Percentiles rank a stretch among this genome's conserved stretches.
Conservation (phyloP, 1,284 basidiomycete species). For the Ceratobasidium papillatum region DNA sequence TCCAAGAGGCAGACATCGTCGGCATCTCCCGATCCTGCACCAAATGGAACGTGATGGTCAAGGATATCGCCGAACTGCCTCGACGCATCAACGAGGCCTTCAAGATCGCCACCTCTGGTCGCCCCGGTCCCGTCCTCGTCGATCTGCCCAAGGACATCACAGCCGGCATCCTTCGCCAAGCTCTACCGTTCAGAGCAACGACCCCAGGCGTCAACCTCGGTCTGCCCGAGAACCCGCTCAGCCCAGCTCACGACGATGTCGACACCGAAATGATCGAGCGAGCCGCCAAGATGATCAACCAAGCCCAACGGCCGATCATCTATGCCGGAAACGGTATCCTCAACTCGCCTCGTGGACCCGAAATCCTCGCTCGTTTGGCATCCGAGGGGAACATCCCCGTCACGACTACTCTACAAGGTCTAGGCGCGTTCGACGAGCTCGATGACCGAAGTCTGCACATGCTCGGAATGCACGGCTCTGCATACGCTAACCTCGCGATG, state of each 20-base stretch:
- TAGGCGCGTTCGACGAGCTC: constrained; percentile 94
- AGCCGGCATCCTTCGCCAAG: constrained; percentile 85
- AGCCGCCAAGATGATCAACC: constrained; percentile 91
- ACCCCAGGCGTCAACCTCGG: constrained; percentile 83
- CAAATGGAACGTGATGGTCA: constrained; percentile 99
- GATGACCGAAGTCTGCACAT: constrained; percentile 91
- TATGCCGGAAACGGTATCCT: constrained; percentile 96
- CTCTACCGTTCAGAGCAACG: constrained; percentile 88
- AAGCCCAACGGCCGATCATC: constrained; percentile 89
- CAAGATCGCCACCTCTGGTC: constrained; percentile 97
- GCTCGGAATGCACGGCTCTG: constrained; percentile 99
- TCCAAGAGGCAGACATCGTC: constrained; percentile 97
- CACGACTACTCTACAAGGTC: constrained; percentile 94
- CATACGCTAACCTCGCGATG: constrained; percentile 98
- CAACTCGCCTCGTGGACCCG: constrained; percentile 82
- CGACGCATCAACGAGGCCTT: constrained; percentile 98
- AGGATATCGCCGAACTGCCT: constrained; percentile 94
- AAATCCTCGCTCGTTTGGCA: constrained; percentile 81
- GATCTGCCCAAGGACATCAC: constrained; percentile 99
- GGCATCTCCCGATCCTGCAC: constrained; percentile 97
- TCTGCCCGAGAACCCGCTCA: constrained; percentile 79
- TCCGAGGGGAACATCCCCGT: constrained; percentile 94
- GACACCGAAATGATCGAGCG: constrained; percentile 77
- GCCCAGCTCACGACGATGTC: constrained; percentile 63
- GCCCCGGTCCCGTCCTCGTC: constrained; percentile 96